Evolutionary conservation across 148 eudicot genomes (phyloP).

Genomic region (Bassia scoparia): DNA sequence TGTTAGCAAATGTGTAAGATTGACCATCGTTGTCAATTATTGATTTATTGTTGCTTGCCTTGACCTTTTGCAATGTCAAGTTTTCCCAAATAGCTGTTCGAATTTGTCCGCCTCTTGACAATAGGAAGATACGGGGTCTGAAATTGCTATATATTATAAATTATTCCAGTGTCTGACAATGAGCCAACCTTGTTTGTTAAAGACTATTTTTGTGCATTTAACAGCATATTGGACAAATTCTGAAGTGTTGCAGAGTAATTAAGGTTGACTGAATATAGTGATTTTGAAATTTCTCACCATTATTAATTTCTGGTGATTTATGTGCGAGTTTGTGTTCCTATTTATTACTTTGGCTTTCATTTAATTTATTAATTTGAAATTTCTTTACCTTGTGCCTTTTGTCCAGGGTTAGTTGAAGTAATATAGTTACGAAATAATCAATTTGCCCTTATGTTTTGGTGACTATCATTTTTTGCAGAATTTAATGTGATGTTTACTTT

Average conservation of each 20-base stretch:
- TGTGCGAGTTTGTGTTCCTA: background rate
- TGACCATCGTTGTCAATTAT: background rate
- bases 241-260: background rate
- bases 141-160: too few species aligned
- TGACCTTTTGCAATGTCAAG: background rate
- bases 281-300: background rate
- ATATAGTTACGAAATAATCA: too few species aligned
- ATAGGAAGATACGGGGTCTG: background rate
- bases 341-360: too few species aligned
- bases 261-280: background rate
- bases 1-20: background rate
- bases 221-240: background rate
- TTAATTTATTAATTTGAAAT: too few species aligned
- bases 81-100: background rate
- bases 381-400: too few species aligned
- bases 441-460: background rate
- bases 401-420: too few species aligned
- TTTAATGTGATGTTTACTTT: slow-evolving; percentile 16
- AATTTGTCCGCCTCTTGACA: background rate
- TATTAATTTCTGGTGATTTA: background rate
- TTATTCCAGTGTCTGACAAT: background rate
- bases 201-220: background rate
- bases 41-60: background rate
- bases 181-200: background rate
- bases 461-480: slow-evolving; percentile 4